Evolutionary conservation across 1,284 basidiomycete species (phyloP).

Genomic region (Cryptococcus sp.): DNA sequence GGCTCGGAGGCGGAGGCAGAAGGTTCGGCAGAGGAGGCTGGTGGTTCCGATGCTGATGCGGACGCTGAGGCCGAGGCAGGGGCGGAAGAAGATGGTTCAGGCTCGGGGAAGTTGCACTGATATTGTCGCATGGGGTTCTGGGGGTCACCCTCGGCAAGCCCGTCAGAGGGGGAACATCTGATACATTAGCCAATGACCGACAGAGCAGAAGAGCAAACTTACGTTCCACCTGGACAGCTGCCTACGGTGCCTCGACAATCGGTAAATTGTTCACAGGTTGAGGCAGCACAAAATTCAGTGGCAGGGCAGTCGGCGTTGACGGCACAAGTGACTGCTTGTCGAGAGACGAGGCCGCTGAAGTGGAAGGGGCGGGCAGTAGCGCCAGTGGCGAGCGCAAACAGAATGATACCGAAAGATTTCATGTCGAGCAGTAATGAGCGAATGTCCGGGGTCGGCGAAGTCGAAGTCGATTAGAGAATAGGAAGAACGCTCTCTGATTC

Average conservation of each 20-base stretch:
- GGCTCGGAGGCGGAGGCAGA: not conserved
- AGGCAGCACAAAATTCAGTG: not conserved
- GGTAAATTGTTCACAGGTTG: not conserved
- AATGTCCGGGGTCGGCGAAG: too few species aligned
- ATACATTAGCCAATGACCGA: not conserved
- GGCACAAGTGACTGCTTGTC: not conserved
- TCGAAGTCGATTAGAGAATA: too few species aligned
- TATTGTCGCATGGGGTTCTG: not conserved
- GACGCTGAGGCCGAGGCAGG: not conserved
- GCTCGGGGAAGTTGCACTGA: not conserved
- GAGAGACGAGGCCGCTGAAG: too few species aligned
- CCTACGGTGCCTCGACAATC: not conserved
- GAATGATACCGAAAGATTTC: too few species aligned
- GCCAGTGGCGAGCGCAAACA: too few species aligned
- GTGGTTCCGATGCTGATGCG: not conserved
- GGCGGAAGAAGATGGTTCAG: not conserved
- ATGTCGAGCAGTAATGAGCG: too few species aligned
- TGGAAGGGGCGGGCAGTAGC: too few species aligned
- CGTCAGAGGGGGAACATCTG: not conserved
- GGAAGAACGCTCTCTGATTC: too few species aligned
- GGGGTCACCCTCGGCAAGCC: not conserved
- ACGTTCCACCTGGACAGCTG: not conserved
- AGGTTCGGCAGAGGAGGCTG: not conserved
- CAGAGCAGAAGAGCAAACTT: not conserved
- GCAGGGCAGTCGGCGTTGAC: not conserved